Base-by-base conservation (phyloP, 2,329 filamentous ascomycete genomes). In the Scortechinia acanthostroma region DNA sequence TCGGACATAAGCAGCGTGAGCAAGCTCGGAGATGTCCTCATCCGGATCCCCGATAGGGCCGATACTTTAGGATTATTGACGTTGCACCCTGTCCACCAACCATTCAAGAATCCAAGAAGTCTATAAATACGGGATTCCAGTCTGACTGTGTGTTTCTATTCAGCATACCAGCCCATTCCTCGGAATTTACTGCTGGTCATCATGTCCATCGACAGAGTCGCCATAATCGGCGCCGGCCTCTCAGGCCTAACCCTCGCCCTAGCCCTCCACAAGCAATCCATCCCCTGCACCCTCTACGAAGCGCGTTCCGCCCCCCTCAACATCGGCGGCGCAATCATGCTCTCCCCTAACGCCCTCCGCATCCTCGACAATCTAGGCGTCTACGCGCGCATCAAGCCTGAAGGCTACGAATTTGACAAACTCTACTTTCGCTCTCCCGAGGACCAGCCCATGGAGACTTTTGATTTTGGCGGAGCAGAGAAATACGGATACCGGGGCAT, bases 321-420 rank as follows among this genome's bases (percentile, higher is more conserved):
- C 47, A 69, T 70, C 20, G 71, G 72, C 16, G 77, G 77, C 2
- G 75, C 73, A 1, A 62, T 82, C 22, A 77, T 79, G 70, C 66
- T 81, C 2, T 77, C 76, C 0, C 77, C 77, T 3, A 81, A 81
- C 45, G 73, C 75, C 0, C 65, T 82, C 1, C 64, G 66, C 3
- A 62, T 80, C 30, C 64, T 83, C 0, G 70, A 80, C 49, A 55
- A 53, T 0, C 56, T 81, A 0, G 69, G 63, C 0, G 58, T 78
- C 2, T 76, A 76, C 51, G 42, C 64, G 1, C 60, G 63, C 2
- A 60, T 80, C 43, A 58, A 60, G 4, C 49, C 58, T 0, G 60
- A 67, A 5, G 71, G 69, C 35, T 76, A 68, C 57, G 64, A 70
- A n/a, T 77, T 79, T 48, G 66, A 75, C 2, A 59, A 58, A 1